Conservation (phyloP, 805 yeast species). For the Vanderwaltozyma verrucispora region DNA sequence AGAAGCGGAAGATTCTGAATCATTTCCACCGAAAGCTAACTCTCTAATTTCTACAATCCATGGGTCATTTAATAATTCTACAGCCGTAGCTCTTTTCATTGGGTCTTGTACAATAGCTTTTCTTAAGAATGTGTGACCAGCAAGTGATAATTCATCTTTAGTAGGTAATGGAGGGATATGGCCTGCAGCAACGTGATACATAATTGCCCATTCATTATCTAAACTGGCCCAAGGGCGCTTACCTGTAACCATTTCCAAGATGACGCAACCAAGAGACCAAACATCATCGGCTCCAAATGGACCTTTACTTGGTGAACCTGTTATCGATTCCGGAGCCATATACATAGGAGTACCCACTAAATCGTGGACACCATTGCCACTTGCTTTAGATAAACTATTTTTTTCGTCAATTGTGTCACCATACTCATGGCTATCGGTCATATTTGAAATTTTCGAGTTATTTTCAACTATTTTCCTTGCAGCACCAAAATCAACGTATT, state of each 20-base stretch:
- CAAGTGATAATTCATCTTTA: slow-evolving; percentile 62
- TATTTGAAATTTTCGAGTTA: slow-evolving; percentile 29
- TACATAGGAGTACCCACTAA: slow-evolving; percentile 95
- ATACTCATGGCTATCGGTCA: too few relatives aligned
- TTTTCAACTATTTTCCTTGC: slow-evolving; percentile 76
- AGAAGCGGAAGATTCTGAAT: slow-evolving; percentile 3
- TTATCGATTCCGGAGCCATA: slow-evolving; percentile 95
- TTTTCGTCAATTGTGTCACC: neutral
- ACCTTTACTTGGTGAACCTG: slow-evolving; percentile 46
- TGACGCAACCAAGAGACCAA: slow-evolving; percentile 96
- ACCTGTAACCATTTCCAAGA: slow-evolving; percentile 94
- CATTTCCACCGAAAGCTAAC: slow-evolving; percentile 49
- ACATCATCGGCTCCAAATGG: slow-evolving; percentile 51
- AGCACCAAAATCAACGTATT: slow-evolving; percentile 96
- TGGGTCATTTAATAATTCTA: slow-evolving; percentile 76
- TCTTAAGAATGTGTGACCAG: slow-evolving; percentile 61
- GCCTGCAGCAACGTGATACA: slow-evolving; percentile 97
- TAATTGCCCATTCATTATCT: slow-evolving; percentile 96
- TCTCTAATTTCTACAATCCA: slow-evolving; percentile 73
- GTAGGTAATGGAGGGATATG: slow-evolving; percentile 80
- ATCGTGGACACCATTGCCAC: slow-evolving; percentile 13
- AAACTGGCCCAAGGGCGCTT: slow-evolving; percentile 92
- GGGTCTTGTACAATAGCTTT: slow-evolving; percentile 81
- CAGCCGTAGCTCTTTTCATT: slow-evolving; percentile 67
- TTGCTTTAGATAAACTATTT: slow-evolving; percentile 12